Conservation (phyloP, 192 early-diverging fungal genomes). For the Endogone sp. region DNA sequence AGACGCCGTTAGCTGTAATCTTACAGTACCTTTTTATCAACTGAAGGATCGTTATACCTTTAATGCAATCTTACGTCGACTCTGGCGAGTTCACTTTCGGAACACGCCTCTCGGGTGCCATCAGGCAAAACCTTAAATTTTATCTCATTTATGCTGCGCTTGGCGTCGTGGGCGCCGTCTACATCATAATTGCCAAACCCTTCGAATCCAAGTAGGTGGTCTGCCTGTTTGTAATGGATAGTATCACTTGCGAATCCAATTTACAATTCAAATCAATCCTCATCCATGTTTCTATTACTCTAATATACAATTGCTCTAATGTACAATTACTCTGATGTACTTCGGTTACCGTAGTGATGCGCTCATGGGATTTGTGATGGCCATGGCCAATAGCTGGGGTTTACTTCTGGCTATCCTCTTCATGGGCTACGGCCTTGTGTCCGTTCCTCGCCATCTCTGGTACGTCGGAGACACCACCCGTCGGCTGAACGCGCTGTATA, state of each 20-base stretch:
- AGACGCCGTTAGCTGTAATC: too few species aligned
- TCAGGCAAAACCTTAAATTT: slow-evolving; percentile 80
- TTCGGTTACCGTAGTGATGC: slow-evolving; percentile 41
- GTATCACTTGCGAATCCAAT: background rate
- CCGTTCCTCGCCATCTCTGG: slow-evolving; percentile 86
- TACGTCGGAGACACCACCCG: slow-evolving; percentile 57
- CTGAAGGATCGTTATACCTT: slow-evolving; percentile 66
- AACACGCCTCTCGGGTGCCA: slow-evolving; percentile 63
- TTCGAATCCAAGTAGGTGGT: slow-evolving; percentile 22
- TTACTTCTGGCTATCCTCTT: slow-evolving; percentile 82
- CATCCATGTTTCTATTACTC: too few species aligned
- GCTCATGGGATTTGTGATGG: slow-evolving; percentile 81
- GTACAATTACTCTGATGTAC: slow-evolving; percentile 22
- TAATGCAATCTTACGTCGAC: slow-evolving; percentile 82
- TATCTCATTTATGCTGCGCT: slow-evolving; percentile 67
- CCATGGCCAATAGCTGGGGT: slow-evolving; percentile 93
- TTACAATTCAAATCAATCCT: too few species aligned
- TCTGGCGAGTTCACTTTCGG: slow-evolving; percentile 78
- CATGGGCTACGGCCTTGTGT: slow-evolving; percentile 91
- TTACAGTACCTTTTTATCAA: too few species aligned
- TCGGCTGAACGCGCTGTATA: slow-evolving; percentile 62
- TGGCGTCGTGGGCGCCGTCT: slow-evolving; percentile 71
- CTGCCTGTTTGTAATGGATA: background rate
- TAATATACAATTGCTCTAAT: too few species aligned
- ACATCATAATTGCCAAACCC: slow-evolving; percentile 41